Percentiles rank a stretch among this genome's conserved stretches.
phyloP scores from a whole-genome alignment of 306 rosid genomes.

The Rosa chinensis region DNA sequence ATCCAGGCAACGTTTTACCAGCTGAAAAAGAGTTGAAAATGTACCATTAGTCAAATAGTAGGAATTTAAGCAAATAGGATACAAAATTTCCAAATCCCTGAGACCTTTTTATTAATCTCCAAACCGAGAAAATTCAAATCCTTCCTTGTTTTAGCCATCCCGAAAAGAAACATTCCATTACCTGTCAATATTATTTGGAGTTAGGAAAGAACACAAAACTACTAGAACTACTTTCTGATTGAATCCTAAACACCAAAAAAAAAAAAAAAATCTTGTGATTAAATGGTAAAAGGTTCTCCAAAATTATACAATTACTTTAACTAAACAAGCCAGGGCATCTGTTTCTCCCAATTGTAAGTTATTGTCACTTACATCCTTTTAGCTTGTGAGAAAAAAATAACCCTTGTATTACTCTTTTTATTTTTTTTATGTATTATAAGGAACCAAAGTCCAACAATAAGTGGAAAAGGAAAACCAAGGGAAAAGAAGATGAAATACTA shows the following conservation, averaged over 20 bases:
- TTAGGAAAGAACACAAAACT: constrained; percentile 20
- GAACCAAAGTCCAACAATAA: too few species aligned
- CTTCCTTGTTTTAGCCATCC: constrained; percentile 74
- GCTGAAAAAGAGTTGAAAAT: constrained; percentile 50
- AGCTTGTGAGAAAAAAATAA: neutral
- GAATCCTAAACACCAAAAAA: neutral
- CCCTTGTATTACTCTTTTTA: neutral
- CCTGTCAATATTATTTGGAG: constrained; percentile 52
- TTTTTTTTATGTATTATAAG: neutral
- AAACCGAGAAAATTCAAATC: constrained; percentile 85
- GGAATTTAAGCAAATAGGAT: neutral
- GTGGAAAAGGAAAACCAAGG: neutral
- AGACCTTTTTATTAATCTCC: constrained; percentile 91
- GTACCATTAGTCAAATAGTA: constrained; percentile 12
- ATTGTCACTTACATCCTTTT: neutral
- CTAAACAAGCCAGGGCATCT: neutral
- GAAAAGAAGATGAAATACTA: constrained; percentile 3
- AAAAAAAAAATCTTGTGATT: neutral
- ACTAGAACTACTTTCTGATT: neutral
- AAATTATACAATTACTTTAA: neutral
- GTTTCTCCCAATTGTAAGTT: neutral
- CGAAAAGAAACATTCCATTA: constrained; percentile 76
- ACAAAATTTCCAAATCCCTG: neutral
- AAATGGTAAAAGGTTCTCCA: neutral
- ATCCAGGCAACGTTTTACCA: constrained; percentile 66